Evolutionary conservation across 805 yeast genomes (phyloP).

Genomic region (Kuraishia ogatae): DNA sequence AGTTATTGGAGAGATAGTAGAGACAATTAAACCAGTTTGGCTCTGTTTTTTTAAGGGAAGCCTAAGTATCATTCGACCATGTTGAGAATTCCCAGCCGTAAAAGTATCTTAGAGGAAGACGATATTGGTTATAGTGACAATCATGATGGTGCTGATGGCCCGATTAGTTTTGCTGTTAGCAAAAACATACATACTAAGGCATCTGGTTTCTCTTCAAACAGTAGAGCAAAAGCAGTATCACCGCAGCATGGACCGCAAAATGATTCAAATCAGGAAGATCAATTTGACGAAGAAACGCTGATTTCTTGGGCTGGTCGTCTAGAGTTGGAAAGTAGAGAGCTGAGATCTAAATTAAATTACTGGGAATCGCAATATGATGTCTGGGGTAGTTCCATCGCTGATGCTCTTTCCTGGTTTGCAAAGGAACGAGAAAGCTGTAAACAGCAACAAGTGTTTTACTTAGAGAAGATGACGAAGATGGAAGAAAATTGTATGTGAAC

Average conservation of each 20-base stretch:
- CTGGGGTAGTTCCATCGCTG: not conserved
- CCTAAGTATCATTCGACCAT: too few species aligned
- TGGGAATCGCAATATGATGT: not conserved
- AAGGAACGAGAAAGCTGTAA: not conserved
- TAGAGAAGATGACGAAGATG: not conserved
- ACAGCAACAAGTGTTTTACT: not conserved
- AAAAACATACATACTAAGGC: not conserved
- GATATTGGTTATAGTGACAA: too few species aligned
- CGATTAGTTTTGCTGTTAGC: too few species aligned
- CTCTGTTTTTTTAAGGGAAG: too few species aligned
- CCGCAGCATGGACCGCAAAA: not conserved
- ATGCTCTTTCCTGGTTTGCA: not conserved
- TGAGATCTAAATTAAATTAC: slow-evolving; percentile 21
- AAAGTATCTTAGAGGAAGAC: too few species aligned
- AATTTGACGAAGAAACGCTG: slow-evolving; percentile 21
- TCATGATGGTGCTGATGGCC: too few species aligned
- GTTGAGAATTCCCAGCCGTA: too few species aligned
- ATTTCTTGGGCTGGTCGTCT: slow-evolving; percentile 40
- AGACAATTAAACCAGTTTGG: too few species aligned
- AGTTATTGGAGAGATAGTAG: too few species aligned
- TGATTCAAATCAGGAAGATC: slow-evolving; percentile 9
- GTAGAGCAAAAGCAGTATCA: not conserved
- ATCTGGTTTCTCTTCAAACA: not conserved
- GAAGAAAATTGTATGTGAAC: not conserved
- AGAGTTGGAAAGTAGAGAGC: slow-evolving; percentile 38